Evolutionary conservation across 2,329 filamentous ascomycete genomes (phyloP).

Genomic region (Fusarium acutatum): DNA sequence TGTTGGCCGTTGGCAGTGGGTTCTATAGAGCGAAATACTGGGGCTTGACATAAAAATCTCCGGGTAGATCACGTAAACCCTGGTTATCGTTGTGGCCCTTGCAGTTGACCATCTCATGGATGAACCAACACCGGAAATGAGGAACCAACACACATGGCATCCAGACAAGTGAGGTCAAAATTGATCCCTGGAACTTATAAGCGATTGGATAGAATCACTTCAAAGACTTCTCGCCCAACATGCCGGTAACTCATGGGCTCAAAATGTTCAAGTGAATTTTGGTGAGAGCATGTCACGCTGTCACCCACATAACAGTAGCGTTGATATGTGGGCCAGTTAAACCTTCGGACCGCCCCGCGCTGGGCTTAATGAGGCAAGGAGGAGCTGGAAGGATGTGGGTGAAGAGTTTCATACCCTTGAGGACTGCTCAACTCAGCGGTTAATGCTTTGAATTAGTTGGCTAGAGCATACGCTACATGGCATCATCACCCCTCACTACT

Average conservation of each 20-base stretch:
- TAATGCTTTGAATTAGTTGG: slow-evolving; percentile 5
- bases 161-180: neutral
- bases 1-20: neutral
- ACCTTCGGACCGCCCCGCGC: slow-evolving; percentile 1
- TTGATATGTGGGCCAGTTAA: neutral
- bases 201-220: neutral
- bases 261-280: neutral
- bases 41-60: neutral
- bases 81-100: neutral
- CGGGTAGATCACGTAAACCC: no score
- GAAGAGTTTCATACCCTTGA: slow-evolving; percentile 8
- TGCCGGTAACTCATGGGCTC: neutral
- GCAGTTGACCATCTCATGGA: neutral
- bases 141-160: neutral
- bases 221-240: neutral
- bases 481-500: neutral
- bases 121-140: neutral
- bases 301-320: slow-evolving; percentile 1
- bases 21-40: neutral
- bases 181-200: neutral
- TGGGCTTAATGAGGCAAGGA: neutral
- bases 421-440: neutral
- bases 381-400: neutral
- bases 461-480: neutral
- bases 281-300: neutral